Evolutionary conservation across 352 stramenopile genomes (phyloP), one percentile per base, ranked within the genome.

Genomic region (Globisporangium lucens): DNA sequence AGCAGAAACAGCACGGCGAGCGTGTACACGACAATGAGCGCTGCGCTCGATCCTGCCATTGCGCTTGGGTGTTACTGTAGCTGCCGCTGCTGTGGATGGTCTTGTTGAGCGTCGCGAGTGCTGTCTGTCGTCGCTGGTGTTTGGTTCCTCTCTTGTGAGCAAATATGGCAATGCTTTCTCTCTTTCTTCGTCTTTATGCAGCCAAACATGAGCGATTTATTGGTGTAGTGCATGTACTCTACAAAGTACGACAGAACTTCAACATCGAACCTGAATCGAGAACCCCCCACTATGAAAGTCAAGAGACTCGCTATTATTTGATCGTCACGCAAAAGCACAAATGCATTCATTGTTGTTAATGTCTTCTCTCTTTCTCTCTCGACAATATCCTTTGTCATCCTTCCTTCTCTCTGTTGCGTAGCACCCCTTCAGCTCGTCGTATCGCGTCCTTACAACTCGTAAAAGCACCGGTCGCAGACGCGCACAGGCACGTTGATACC

Each of bases 401-500:
- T 57, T 56, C 51, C 13, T 29, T 30, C 24, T 49, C 17, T 51
- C 43, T 51, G 15, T 12, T 24, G 5, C 24, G 43, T 12, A 51
- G 43, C 43, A 30, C n/a, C 12, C 53, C 53, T 60, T 24, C 10
- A 36, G 33, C n/a, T 20, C 35, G 10, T 13, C 56, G 9, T 30
- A 38, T 35, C 22, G 8, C 20, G 8, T 27, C 24, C 58, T 56
- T 80, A 90, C 49, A 87, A 64, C 60, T 95, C 82, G 68, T 93
- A 96, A 65, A 87, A 91, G 86, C 88, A 96, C 22, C 83, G 82
- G 73, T 96, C 88, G 65, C 88, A 96, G 12, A 96, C 86, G 27
- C 88, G 86, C 66, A 94, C 86, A 24, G 88, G 85, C 35, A 89
- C 79, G 60, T 96, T 93, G 72, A 96, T 91, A 33, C 88, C 88